phyloP scores from a whole-genome alignment of 2,329 filamentous ascomycete genomes.

The Lecanicillium sp. region DNA sequence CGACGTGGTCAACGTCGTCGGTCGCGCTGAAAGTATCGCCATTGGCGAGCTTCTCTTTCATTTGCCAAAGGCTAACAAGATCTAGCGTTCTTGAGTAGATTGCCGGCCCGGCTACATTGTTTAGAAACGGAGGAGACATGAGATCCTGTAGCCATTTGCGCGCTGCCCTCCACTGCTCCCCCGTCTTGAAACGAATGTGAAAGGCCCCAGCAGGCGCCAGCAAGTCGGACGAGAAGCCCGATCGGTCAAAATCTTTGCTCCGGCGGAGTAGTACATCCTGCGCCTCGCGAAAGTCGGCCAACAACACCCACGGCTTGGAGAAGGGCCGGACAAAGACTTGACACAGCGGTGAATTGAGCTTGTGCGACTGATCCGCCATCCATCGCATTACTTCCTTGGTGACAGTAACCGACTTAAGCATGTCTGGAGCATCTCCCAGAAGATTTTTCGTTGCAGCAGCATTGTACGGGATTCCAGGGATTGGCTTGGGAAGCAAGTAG shows the following conservation, averaged over 20 bases:
- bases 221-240: slow-evolving; percentile 27
- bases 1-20: slow-evolving; percentile 24
- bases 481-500: neutral
- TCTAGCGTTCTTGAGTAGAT: slow-evolving; percentile 26
- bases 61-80: slow-evolving; percentile 28
- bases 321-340: slow-evolving; percentile 43
- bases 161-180: slow-evolving; percentile 26
- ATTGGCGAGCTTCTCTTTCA: slow-evolving; percentile 24
- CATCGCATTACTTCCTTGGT: too few relatives aligned
- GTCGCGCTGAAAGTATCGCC: slow-evolving; percentile 22
- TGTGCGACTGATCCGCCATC: neutral
- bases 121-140: slow-evolving; percentile 32
- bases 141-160: slow-evolving; percentile 32
- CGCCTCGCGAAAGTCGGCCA: slow-evolving; percentile 34
- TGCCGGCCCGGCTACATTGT: slow-evolving; percentile 26
- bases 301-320: slow-evolving; percentile 34
- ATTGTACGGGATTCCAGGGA: slow-evolving; percentile 2
- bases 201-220: slow-evolving; percentile 27
- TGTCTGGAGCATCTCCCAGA: neutral
- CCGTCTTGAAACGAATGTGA: slow-evolving; percentile 28
- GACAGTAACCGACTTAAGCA: too few relatives aligned
- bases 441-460: neutral
- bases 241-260: slow-evolving; percentile 38
- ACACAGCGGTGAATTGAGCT: slow-evolving; percentile 25
- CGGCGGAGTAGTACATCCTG: slow-evolving; percentile 40